phyloP scores from a whole-genome alignment of 768 basidiomycete genomes.

The Kockovaella imperatae region DNA sequence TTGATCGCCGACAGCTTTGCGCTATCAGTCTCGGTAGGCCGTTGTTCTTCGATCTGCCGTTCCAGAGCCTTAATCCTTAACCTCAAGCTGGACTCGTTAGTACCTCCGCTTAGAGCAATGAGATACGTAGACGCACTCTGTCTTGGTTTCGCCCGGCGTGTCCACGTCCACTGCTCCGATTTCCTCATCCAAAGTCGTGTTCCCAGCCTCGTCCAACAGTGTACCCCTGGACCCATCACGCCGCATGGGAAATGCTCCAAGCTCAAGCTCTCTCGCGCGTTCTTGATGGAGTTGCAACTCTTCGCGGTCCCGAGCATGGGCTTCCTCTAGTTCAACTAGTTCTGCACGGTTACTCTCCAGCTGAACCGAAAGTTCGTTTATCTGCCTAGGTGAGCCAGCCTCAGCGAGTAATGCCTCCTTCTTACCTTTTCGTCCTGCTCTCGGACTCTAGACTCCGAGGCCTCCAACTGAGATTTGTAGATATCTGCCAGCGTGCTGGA shows the following conservation, averaged over 20 bases:
- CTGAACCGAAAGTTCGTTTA: slow-evolving; percentile 64
- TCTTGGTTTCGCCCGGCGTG: slow-evolving; percentile 73
- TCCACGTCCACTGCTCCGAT: slow-evolving; percentile 2
- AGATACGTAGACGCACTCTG: slow-evolving; percentile 23
- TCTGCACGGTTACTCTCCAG: slow-evolving; percentile 47
- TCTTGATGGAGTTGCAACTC: slow-evolving; percentile 85
- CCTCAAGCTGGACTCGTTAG: slow-evolving; percentile 52
- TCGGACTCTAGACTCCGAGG: slow-evolving; percentile 61
- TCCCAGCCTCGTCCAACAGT: slow-evolving; percentile 8
- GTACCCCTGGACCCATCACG: slow-evolving; percentile 1
- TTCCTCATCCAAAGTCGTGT: slow-evolving; percentile 26
- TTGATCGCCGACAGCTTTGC: neutral
- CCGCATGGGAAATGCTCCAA: slow-evolving; percentile 37
- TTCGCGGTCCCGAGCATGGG: slow-evolving; percentile 73
- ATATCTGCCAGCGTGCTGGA: slow-evolving; percentile 86
- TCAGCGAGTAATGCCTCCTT: neutral
- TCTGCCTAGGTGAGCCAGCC: slow-evolving; percentile 47
- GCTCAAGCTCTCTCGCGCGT: slow-evolving; percentile 76
- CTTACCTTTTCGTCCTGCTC: slow-evolving; percentile 23
- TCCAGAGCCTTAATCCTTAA: slow-evolving; percentile 73
- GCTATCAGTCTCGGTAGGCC: slow-evolving; percentile 25
- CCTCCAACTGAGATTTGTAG: slow-evolving; percentile 76
- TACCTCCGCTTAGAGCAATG: neutral
- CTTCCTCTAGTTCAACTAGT: slow-evolving; percentile 33
- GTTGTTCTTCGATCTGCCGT: slow-evolving; percentile 65